phyloP scores from a whole-genome alignment of 805 yeast species.

The Priceomyces haplophilus region DNA sequence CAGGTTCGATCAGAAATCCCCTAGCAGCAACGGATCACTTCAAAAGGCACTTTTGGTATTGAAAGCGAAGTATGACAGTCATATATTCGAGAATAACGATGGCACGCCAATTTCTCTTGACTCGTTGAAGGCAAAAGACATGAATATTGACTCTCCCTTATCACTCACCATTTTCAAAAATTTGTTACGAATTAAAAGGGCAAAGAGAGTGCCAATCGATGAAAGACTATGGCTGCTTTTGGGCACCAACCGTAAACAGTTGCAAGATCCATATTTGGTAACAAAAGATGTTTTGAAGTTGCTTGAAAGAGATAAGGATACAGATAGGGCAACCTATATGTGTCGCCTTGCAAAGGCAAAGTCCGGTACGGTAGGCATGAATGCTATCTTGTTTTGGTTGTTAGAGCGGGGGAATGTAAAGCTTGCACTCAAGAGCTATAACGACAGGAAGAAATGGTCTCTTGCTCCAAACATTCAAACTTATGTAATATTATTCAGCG shows the following conservation, averaged over 20 bases:
- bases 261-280: constrained; percentile 56
- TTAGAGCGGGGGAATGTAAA: constrained; percentile 41
- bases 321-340: constrained; percentile 52
- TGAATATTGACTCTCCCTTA: constrained; percentile 18
- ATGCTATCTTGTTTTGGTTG: constrained; percentile 53
- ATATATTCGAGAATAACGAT: constrained; percentile 19
- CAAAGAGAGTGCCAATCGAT: constrained; percentile 32
- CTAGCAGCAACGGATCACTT: constrained; percentile 6
- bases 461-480: constrained; percentile 50
- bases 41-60: constrained; percentile 26
- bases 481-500: constrained; percentile 33
- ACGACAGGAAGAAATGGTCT: constrained; percentile 61
- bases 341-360: constrained; percentile 42
- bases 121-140: constrained; percentile 20
- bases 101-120: constrained; percentile 26
- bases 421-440: constrained; percentile 49
- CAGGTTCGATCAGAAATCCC: neutral
- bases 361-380: constrained; percentile 60
- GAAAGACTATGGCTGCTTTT: constrained; percentile 50
- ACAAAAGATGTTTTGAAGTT: constrained; percentile 53
- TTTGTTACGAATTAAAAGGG: constrained; percentile 22
- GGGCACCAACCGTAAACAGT: constrained; percentile 57
- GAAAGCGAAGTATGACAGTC: constrained; percentile 28
- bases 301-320: constrained; percentile 44
- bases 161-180: constrained; percentile 28